These are phyloP conservation scores for Mucuna pruriens DNA, from an alignment of 306 rosid species.

Conservation along the genomic window DNA sequence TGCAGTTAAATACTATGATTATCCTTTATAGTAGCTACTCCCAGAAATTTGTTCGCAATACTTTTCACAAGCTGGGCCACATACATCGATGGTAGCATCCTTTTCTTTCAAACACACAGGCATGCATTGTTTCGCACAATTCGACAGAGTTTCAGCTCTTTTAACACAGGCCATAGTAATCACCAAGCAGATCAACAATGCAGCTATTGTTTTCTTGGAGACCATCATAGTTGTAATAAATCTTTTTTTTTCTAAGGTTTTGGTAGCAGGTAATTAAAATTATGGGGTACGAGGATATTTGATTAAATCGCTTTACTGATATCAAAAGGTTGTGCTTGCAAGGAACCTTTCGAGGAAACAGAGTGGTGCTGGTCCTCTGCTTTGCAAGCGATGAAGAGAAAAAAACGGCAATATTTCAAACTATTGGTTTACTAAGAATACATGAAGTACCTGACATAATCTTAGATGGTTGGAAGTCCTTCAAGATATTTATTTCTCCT, in stretches of 20 bases:
- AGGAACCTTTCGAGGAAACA: not conserved
- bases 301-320: slow-evolving; percentile 11
- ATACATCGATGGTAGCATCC: slow-evolving; percentile 40
- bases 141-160: slow-evolving; percentile 30
- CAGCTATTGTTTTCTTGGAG: slow-evolving; percentile 29
- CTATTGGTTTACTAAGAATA: not conserved
- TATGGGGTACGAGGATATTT: not conserved
- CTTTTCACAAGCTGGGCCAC: slow-evolving; percentile 48
- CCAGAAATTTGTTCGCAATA: slow-evolving; percentile 12
- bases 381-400: slow-evolving; percentile 35
- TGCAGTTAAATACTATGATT: not conserved
- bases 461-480: not conserved
- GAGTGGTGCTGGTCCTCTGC: not conserved
- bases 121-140: slow-evolving; percentile 55
- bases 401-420: not conserved
- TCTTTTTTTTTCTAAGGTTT: not conserved
- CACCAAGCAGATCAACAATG: slow-evolving; percentile 34
- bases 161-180: slow-evolving; percentile 21
- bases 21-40: rapidly evolving
- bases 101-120: slow-evolving; percentile 57
- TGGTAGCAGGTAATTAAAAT: not conserved
- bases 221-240: not conserved
- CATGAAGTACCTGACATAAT: not conserved
- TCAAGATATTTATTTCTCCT: not conserved
- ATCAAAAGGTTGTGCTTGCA: not conserved